Conservation (phyloP, 2,329 filamentous ascomycete genomes). For the Penicillium sp. region DNA sequence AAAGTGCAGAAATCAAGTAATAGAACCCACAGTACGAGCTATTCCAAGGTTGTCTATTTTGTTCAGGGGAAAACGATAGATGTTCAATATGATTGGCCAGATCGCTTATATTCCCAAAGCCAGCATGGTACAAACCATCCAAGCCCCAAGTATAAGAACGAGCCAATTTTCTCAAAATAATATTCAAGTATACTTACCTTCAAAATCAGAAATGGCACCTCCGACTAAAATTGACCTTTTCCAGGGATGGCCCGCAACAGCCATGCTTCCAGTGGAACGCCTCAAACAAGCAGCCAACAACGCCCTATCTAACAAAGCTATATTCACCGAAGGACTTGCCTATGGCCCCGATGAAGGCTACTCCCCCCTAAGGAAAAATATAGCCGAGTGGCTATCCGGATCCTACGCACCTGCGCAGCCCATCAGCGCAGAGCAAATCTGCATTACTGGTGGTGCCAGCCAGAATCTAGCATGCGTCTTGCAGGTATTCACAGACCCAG, state of each 20-base stretch:
- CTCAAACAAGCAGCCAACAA: constrained; percentile 59
- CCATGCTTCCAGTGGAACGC: constrained; percentile 62
- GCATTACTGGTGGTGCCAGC: constrained; percentile 77
- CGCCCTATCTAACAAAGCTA: constrained; percentile 57
- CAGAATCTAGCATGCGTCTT: constrained; percentile 75
- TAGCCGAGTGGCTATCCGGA: constrained; percentile 66
- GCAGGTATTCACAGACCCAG: constrained; percentile 73
- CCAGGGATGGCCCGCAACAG: constrained; percentile 46
- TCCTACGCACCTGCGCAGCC: constrained; percentile 53
- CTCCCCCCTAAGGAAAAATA: constrained; percentile 59
- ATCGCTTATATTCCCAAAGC: constrained; percentile 6
- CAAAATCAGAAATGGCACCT: background rate
- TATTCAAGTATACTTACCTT: background rate
- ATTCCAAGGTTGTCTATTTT: background rate
- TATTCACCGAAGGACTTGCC: constrained; percentile 61
- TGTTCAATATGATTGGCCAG: constrained; percentile 1
- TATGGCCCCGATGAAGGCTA: constrained; percentile 78
- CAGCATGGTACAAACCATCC: background rate
- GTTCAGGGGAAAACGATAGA: background rate
- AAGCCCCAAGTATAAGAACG: background rate
- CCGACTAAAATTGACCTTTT: constrained; percentile 38
- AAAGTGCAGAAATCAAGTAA: background rate
- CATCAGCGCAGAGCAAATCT: constrained; percentile 59
- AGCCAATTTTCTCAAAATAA: background rate
- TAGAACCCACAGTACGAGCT: background rate